phyloP scores from a whole-genome alignment of 2,329 filamentous ascomycete genomes.

The Pseudocercospora cruenta region DNA sequence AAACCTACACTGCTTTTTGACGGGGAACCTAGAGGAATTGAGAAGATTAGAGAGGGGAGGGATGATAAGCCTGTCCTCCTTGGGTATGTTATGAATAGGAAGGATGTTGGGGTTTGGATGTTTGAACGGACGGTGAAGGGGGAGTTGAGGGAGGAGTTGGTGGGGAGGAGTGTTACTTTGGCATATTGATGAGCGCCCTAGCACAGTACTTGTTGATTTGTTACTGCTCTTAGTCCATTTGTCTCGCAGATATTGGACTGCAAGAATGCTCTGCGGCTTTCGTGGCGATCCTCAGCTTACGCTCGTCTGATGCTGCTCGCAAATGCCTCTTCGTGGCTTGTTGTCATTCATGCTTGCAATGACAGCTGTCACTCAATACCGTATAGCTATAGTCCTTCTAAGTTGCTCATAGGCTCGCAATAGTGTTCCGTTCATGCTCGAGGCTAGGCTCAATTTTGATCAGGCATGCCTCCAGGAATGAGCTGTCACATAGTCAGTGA shows the following conservation, averaged over 20 bases:
- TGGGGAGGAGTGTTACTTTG: conserved; percentile 40
- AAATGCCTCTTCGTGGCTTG: too few species aligned
- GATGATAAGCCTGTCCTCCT: conserved; percentile 40
- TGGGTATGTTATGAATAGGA: conserved; percentile 44
- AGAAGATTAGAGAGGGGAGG: conserved; percentile 38
- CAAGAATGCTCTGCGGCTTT: too few species aligned
- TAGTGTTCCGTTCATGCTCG: not conserved
- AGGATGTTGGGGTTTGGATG: conserved; percentile 47
- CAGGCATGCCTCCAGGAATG: conserved; percentile 35
- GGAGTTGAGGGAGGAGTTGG: conserved; percentile 33
- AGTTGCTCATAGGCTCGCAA: too few species aligned
- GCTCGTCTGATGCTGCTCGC: too few species aligned
- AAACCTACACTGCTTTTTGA: conserved; percentile 45
- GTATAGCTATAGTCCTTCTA: not conserved
- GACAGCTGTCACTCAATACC: not conserved
- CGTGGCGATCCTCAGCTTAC: too few species aligned
- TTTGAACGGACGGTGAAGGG: conserved; percentile 40
- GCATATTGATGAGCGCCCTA: conserved; percentile 34
- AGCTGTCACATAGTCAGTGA: conserved; percentile 21
- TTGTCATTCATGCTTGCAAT: not conserved
- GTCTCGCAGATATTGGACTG: too few species aligned
- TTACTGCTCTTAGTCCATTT: too few species aligned
- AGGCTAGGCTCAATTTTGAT: conserved; percentile 20
- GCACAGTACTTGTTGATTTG: too few species aligned
- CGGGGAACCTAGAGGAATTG: conserved; percentile 33